phyloP scores from a whole-genome alignment of 371 early-diverging fungal genomes.

The Mortierella sp. region DNA sequence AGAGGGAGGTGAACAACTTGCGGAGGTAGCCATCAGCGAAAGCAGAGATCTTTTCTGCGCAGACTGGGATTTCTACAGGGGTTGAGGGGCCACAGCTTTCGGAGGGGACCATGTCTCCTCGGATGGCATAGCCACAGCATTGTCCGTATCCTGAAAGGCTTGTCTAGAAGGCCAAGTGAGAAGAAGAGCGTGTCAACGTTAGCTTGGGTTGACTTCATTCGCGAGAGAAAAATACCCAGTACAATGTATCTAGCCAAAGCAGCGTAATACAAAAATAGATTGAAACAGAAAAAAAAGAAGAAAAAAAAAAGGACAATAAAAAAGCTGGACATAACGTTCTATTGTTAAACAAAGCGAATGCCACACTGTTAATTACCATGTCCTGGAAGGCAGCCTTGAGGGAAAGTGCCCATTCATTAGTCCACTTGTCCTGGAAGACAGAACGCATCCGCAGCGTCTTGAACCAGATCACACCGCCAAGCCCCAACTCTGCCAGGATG shows the following conservation, averaged over 20 bases:
- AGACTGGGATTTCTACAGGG: conserved; percentile 22
- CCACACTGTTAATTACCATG: conserved; percentile 38
- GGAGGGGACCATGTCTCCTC: conserved; percentile 18
- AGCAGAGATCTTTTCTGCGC: conserved; percentile 49
- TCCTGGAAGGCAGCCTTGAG: conserved; percentile 55
- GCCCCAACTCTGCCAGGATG: conserved; percentile 38
- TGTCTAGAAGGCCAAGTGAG: conserved; percentile 12
- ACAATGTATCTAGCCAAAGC: not conserved
- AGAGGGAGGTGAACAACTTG: conserved; percentile 58
- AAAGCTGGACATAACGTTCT: too few relatives aligned
- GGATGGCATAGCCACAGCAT: conserved; percentile 42
- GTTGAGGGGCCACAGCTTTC: conserved; percentile 21
- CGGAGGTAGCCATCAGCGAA: conserved; percentile 50
- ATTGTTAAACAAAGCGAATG: too few relatives aligned
- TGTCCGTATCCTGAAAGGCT: conserved; percentile 33
- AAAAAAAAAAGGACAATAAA: not conserved
- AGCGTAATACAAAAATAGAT: conserved; percentile 17
- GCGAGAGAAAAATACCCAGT: not conserved
- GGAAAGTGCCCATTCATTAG: conserved; percentile 19
- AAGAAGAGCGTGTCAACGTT: not conserved
- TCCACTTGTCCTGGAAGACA: conserved; percentile 35
- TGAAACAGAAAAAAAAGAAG: not conserved
- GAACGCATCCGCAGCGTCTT: conserved; percentile 55
- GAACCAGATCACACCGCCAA: conserved; percentile 58
- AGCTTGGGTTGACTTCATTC: not conserved